phyloP scores from a whole-genome alignment of 2,329 filamentous ascomycete species.

The Fusarium chuoi region DNA sequence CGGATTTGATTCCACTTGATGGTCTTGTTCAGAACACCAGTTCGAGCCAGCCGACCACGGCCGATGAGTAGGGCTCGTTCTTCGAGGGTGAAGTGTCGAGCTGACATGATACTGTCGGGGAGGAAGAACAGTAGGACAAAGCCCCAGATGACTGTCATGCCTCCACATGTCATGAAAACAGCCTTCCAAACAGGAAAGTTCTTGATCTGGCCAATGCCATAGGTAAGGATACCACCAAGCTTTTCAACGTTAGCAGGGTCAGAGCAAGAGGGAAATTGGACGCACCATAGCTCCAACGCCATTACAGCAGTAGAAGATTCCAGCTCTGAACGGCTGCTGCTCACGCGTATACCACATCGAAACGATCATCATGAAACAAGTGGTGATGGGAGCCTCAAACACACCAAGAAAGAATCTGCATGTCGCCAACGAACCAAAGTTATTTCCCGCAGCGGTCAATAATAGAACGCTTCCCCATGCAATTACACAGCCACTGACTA shows the following conservation, averaged over 20 bases:
- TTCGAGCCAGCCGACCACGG: slow-evolving; percentile 64
- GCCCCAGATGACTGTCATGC: slow-evolving; percentile 59
- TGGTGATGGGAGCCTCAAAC: slow-evolving; percentile 60
- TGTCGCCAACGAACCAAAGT: slow-evolving; percentile 55
- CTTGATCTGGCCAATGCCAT: slow-evolving; percentile 62
- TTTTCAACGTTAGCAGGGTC: not conserved
- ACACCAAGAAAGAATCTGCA: slow-evolving; percentile 58
- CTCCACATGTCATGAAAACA: slow-evolving; percentile 63
- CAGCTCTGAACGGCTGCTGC: slow-evolving; percentile 58
- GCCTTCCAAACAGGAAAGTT: slow-evolving; percentile 58
- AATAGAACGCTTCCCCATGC: slow-evolving; percentile 54
- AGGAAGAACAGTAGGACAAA: slow-evolving; percentile 56
- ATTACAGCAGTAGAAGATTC: slow-evolving; percentile 52
- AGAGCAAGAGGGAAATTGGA: rapidly evolving
- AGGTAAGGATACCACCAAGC: slow-evolving; percentile 58
- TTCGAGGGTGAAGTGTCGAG: slow-evolving; percentile 32
- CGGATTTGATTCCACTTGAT: slow-evolving; percentile 61
- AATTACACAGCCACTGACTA: slow-evolving; percentile 47
- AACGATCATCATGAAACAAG: slow-evolving; percentile 62
- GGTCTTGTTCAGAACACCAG: slow-evolving; percentile 58
- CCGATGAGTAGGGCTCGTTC: slow-evolving; percentile 63
- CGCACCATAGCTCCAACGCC: slow-evolving; percentile 52
- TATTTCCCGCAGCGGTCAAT: slow-evolving; percentile 53
- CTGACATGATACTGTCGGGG: slow-evolving; percentile 57
- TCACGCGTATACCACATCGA: slow-evolving; percentile 59